Evolutionary conservation across 1,139 yeast genomes (phyloP), one percentile per base, ranked within the genome.

Genomic region (Magnusiomyces ingens): DNA sequence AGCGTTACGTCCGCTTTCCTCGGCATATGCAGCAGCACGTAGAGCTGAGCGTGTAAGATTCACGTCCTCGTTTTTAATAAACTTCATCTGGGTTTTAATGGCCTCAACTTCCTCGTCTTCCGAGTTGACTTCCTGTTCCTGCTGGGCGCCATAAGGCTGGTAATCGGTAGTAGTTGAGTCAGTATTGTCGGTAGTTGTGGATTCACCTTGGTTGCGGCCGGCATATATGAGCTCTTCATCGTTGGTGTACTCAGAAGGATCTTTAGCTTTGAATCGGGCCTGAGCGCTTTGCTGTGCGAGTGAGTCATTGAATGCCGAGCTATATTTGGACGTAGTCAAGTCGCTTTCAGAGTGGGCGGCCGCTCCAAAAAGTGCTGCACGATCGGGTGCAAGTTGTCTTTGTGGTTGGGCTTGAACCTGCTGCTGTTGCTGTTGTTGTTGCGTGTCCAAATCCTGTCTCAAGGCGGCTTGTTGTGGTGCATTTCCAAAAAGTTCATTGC

Each of bases 21-120:
- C 97, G 0, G 98, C 97, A 62, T 89, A 94, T 59, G 85, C 85
- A 1, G 96, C 95, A 82, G 88, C 82, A 61, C 85, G 79, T 57
- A 93, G 73, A 0, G 96, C 90, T 62, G 90, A 90, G 63, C 95
- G 78, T 0, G 98, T 86, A 50, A 90, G 82, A 10, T 88, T 84
- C 17, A 90, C 82, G 1, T 96, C 85, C 63, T 89, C 94, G 63
- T 89, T 94, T 68, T 91, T 91, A 48, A 89, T 83, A 66, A 85
- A 90, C 57, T 89, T 76, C 58, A 88, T 85, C 62, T 91, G 91
- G 60, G 85, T 86, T 67, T 87, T 89, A 62, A 93, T 81, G 47
- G 84, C 89, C 64, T 89, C 96, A 18, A 91, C 90, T 59, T 90
- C 98, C 67, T 88, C 96, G 58, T 90, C 95, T 64, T 76, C 75